Evolutionary conservation across 805 yeast species (phyloP).

Genomic region (Metschnikowia hibisci): DNA sequence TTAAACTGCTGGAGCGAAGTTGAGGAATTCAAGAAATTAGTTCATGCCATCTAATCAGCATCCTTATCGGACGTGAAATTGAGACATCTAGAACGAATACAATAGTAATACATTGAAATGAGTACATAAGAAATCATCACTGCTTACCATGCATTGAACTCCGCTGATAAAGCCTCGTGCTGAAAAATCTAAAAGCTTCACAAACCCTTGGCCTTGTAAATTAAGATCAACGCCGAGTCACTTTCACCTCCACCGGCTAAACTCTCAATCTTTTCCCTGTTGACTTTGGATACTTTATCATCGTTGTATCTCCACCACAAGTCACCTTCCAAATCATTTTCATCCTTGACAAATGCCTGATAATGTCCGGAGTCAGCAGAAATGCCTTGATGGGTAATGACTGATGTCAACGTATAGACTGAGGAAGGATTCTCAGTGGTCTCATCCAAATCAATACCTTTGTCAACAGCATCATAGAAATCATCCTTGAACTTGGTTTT

Average conservation of each 20-base stretch:
- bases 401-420: slow-evolving; percentile 75
- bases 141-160: not conserved
- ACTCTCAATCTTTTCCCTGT: slow-evolving; percentile 73
- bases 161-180: not conserved
- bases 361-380: slow-evolving; percentile 97
- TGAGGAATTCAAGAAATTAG: slow-evolving; percentile 59
- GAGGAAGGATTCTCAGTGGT: slow-evolving; percentile 82
- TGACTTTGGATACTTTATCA: slow-evolving; percentile 77
- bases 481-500: slow-evolving; percentile 50
- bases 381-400: slow-evolving; percentile 91
- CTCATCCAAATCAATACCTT: slow-evolving; percentile 22
- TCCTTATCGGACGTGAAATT: not conserved
- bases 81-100: not conserved
- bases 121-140: not conserved
- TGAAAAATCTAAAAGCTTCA: slow-evolving; percentile 3
- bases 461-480: slow-evolving; percentile 40
- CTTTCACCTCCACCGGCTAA: slow-evolving; percentile 98
- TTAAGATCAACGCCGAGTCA: slow-evolving; percentile 85
- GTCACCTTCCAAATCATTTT: slow-evolving; percentile 57
- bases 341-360: slow-evolving; percentile 81
- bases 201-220: slow-evolving; percentile 80
- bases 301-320: slow-evolving; percentile 96
- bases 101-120: slow-evolving; percentile 5
- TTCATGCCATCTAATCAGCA: slow-evolving; percentile 39
- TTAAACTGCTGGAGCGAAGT: slow-evolving; percentile 83